A percentile compares a stretch with the other conserved stretches of the same genome.
Conservation (phyloP, 352 stramenopile species). For the Globisporangium solare region DNA sequence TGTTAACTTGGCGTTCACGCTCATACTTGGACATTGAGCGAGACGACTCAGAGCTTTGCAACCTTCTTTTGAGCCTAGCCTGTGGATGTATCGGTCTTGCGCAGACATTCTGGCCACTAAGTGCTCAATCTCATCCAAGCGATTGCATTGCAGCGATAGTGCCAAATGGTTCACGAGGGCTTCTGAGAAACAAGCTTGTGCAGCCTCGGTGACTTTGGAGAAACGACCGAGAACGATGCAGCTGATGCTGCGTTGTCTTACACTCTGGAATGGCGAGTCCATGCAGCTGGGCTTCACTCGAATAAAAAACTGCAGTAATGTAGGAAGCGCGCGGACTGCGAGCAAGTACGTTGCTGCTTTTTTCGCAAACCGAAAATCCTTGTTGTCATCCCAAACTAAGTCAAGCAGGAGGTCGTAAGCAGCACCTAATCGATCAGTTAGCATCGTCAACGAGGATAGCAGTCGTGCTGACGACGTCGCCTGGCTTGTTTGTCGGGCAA, state of each 20-base stretch:
- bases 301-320: slow-evolving; percentile 43
- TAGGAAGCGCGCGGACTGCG: slow-evolving; percentile 30
- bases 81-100: slow-evolving; percentile 39
- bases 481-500: slow-evolving; percentile 36
- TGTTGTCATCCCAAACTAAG: slow-evolving; percentile 28
- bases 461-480: slow-evolving; percentile 17
- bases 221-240: slow-evolving; percentile 62
- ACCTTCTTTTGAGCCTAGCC: slow-evolving; percentile 42
- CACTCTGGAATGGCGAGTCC: slow-evolving; percentile 39
- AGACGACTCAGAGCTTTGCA: slow-evolving; percentile 59
- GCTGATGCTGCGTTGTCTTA: slow-evolving; percentile 62
- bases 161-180: slow-evolving; percentile 56
- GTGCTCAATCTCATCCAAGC: slow-evolving; percentile 56
- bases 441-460: slow-evolving; percentile 23
- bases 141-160: slow-evolving; percentile 70
- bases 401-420: slow-evolving; percentile 46
- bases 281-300: slow-evolving; percentile 55
- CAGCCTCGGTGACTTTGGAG: slow-evolving; percentile 31
- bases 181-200: slow-evolving; percentile 47
- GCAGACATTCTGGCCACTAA: slow-evolving; percentile 20
- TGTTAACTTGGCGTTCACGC: slow-evolving; percentile 30
- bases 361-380: slow-evolving; percentile 15
- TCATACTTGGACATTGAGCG: slow-evolving; percentile 33
- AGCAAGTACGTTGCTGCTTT: slow-evolving; percentile 38
- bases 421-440: slow-evolving; percentile 31